Percentiles rank a stretch among this genome's conserved stretches.
Evolutionary conservation across 371 early-diverging fungal species (phyloP).

Genomic region (Mortierella sp.): DNA sequence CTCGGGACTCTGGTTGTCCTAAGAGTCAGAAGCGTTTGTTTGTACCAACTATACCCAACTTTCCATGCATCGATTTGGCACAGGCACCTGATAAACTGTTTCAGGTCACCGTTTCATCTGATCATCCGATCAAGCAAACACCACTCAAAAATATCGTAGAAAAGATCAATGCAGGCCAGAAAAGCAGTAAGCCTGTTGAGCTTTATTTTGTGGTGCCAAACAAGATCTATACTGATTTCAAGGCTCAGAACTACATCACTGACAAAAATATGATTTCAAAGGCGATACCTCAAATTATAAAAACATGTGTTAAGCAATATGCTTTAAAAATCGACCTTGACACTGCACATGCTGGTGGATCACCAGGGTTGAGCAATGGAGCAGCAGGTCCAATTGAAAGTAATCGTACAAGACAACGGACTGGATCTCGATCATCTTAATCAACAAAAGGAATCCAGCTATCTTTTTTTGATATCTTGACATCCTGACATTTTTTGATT

Average conservation of each 20-base stretch:
- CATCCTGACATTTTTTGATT: too few relatives aligned
- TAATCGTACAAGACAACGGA: too few relatives aligned
- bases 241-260: constrained; percentile 13
- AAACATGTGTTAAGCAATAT: constrained; percentile 18
- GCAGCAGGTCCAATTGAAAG: too few relatives aligned
- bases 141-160: constrained; percentile 11
- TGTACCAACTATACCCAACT: constrained; percentile 1
- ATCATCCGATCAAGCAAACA: constrained; percentile 12
- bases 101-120: constrained; percentile 17
- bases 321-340: constrained; percentile 20
- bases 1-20: not conserved
- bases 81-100: constrained; percentile 1
- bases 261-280: not conserved
- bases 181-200: constrained; percentile 1
- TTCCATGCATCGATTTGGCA: constrained; percentile 13
- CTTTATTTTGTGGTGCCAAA: constrained; percentile 17
- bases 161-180: not conserved
- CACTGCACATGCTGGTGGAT: constrained; percentile 10
- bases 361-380: not conserved
- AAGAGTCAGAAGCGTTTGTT: too few relatives aligned
- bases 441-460: too few relatives aligned
- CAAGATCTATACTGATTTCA: constrained; percentile 5
- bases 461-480: too few relatives aligned
- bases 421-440: too few relatives aligned
- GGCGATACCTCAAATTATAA: too few relatives aligned